Conservation (phyloP, 2,329 filamentous ascomycete species). For the Phoma sp. region DNA sequence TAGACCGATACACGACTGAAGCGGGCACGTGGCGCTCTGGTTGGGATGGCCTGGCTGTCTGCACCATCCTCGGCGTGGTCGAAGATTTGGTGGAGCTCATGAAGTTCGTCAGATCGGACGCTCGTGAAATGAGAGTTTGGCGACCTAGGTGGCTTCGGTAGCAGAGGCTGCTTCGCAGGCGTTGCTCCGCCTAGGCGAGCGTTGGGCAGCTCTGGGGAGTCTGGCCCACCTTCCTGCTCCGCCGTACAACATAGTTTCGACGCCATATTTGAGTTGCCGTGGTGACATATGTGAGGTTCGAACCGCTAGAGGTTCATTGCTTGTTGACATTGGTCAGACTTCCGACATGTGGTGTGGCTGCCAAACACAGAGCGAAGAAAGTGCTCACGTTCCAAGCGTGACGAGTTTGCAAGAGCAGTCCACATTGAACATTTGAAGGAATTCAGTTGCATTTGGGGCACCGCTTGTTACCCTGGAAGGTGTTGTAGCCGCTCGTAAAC, state of each 20-base stretch:
- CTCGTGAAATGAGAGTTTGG: slow-evolving; percentile 40
- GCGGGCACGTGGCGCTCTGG: slow-evolving; percentile 25
- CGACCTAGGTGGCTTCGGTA: slow-evolving; percentile 28
- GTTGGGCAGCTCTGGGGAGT: slow-evolving; percentile 45
- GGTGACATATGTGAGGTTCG: neutral
- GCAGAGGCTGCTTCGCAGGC: slow-evolving; percentile 35
- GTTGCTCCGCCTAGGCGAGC: slow-evolving; percentile 37
- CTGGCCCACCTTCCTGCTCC: slow-evolving; percentile 36
- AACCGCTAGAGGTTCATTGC: neutral
- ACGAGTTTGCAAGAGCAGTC: neutral
- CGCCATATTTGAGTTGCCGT: slow-evolving; percentile 30
- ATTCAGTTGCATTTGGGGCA: neutral
- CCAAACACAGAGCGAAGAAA: slow-evolving; percentile 10
- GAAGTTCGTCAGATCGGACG: slow-evolving; percentile 39
- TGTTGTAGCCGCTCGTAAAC: neutral
- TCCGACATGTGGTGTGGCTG: slow-evolving; percentile 19
- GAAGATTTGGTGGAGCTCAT: slow-evolving; percentile 46
- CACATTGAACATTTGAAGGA: neutral
- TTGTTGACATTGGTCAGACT: slow-evolving; percentile 8
- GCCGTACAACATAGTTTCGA: slow-evolving; percentile 45
- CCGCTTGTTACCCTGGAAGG: neutral
- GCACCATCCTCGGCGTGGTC: slow-evolving; percentile 31
- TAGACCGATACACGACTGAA: slow-evolving; percentile 39
- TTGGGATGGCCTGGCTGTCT: slow-evolving; percentile 19
- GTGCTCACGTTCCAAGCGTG: neutral